Conservation (phyloP, 2,329 filamentous ascomycete genomes). For the Arthrobotrys sphaeroides region DNA sequence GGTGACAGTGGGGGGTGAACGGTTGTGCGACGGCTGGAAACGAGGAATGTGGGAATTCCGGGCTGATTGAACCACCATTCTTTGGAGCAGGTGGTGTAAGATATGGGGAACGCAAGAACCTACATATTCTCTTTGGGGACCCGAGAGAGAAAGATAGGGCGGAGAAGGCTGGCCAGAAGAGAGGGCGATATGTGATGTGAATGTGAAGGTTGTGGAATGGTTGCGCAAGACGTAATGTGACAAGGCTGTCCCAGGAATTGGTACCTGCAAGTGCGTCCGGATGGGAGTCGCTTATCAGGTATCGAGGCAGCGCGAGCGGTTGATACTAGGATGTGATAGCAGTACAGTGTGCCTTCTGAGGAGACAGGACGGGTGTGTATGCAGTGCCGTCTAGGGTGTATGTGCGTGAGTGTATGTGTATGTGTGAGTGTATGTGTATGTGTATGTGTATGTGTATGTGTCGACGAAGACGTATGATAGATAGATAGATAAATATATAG, state of each 20-base stretch:
- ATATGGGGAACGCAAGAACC: slow-evolving; percentile 37
- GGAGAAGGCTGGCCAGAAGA: slow-evolving; percentile 44
- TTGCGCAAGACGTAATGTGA: slow-evolving; percentile 54
- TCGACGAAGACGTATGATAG: not conserved
- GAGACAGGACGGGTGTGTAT: no score
- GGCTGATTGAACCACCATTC: slow-evolving; percentile 45
- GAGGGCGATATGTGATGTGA: slow-evolving; percentile 45
- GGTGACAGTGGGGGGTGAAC: slow-evolving; percentile 14
- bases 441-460: not conserved
- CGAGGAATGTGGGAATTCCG: slow-evolving; percentile 45
- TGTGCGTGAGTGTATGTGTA: no score
- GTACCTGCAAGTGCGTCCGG: slow-evolving; percentile 1
- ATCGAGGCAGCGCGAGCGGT: slow-evolving; percentile 11
- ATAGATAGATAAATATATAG: slow-evolving; percentile 14
- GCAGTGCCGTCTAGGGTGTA: not conserved
- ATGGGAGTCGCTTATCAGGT: slow-evolving; percentile 44
- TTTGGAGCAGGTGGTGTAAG: slow-evolving; percentile 26
- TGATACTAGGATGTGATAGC: no score
- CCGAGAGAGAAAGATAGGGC: slow-evolving; percentile 12
- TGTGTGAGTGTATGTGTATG: not conserved
- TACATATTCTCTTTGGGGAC: slow-evolving; percentile 35
- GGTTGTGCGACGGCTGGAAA: slow-evolving; percentile 50
- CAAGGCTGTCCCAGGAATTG: slow-evolving; percentile 26
- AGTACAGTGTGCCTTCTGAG: no score
- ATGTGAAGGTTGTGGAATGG: slow-evolving; percentile 46